Base-by-base conservation (phyloP, 257 asterid species). In the Cynanchum wilfordii region DNA sequence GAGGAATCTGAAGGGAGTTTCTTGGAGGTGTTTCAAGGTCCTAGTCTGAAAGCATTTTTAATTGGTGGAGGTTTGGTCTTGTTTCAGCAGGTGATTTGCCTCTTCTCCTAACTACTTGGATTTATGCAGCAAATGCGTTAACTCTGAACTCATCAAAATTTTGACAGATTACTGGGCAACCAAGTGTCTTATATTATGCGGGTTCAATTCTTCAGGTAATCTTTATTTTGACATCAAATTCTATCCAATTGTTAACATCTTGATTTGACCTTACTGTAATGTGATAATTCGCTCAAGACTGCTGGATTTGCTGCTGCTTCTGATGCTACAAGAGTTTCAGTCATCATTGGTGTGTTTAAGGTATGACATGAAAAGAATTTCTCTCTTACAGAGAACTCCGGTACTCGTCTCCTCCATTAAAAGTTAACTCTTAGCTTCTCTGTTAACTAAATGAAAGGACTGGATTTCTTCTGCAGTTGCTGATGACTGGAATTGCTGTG, bases 11-110 rank as follows among this genome's bases (percentile, higher is more conserved):
- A 87, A 68, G 97, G 85, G 56, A 85, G 81, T 82, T 74, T 91
- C 49, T 76, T 88, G 36, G 97, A 94, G 84, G 89, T 89, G 36
- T 87, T 94, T 80, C 97, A 87, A 80, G 99, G 99, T 62, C 78
- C 99, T 47, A 88, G 92, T 80, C 84, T 91, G 79, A 94, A 94
- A 84, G 99, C 99, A 81, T 87, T 94, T 69, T 73, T 84, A 80
- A 94, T 94, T 69, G 99, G 96, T 69, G 99, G 99, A 79, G 99
- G 99, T 68, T 80, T 94, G 86, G 99, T 94, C 72, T 89, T 94
- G 77, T 89, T 94, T 81, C 99, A 94, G 86, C 99, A 94, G 99
- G 99, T 94, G 74, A 71, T 49, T 45, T 63, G 52, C 29, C 60
- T 44, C 58, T 45, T 40, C 44, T 49, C 33, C 57, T 33, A 19